Conservation (phyloP, 768 basidiomycete species). For the Suillus sp. region DNA sequence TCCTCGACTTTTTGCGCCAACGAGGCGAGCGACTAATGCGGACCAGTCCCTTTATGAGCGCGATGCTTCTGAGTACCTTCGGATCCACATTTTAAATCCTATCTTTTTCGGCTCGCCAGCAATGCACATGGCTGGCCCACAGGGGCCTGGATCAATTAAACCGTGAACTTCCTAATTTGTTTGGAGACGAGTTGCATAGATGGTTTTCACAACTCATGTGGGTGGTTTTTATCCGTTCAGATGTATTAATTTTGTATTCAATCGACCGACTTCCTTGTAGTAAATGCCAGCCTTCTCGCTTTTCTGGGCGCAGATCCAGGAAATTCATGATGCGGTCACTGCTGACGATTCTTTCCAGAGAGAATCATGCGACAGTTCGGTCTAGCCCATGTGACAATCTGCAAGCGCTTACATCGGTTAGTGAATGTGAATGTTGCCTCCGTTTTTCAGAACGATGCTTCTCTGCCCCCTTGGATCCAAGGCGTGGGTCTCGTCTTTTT, state of each 20-base stretch:
- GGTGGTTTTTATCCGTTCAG: neutral
- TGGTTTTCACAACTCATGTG: neutral
- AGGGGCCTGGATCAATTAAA: neutral
- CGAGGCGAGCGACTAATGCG: neutral
- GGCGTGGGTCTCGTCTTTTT: neutral
- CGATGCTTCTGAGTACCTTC: neutral
- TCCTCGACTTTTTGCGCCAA: neutral
- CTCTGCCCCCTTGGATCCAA: neutral
- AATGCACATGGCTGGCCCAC: neutral
- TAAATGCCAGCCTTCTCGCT: neutral
- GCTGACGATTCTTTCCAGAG: conserved; percentile 2
- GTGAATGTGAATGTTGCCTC: neutral
- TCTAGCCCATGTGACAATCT: neutral
- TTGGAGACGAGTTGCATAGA: neutral
- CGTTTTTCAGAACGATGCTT: neutral
- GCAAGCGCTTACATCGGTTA: too few relatives aligned
- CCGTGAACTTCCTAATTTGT: neutral
- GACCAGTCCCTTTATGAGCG: neutral
- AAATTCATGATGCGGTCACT: neutral
- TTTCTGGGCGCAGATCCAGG: neutral
- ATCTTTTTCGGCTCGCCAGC: neutral
- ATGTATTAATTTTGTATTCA: neutral
- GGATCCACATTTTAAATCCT: neutral
- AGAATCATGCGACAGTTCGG: neutral
- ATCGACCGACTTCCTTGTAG: neutral